These are phyloP conservation scores for Endoconidiophora polonica DNA, from an alignment of 2,329 filamentous ascomycete species.

Conservation along the genomic window DNA sequence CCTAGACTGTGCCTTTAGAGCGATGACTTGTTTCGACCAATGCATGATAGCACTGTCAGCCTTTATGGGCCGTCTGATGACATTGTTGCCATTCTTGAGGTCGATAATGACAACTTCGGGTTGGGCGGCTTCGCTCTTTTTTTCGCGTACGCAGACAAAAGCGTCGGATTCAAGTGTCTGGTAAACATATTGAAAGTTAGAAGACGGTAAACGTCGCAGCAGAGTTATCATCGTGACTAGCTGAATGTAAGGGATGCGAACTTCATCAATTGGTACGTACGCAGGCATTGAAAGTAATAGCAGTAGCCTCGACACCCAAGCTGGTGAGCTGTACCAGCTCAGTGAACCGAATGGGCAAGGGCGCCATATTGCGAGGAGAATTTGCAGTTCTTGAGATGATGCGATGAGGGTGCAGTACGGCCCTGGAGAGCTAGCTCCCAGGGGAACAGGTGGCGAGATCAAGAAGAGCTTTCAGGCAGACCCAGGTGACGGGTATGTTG, in stretches of 20 bases:
- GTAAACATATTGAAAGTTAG: background rate
- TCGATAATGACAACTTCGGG: constrained; percentile 96
- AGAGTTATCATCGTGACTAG: no score
- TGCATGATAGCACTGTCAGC: constrained; percentile 99
- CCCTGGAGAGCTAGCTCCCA: constrained; percentile 12
- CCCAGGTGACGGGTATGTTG: constrained; percentile 1
- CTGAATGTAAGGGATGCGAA: background rate
- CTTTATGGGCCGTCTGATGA: constrained; percentile 89
- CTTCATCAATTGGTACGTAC: constrained; percentile 30
- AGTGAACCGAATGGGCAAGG: constrained; percentile 81
- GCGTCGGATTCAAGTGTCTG: constrained; percentile 96
- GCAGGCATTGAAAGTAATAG: constrained; percentile 66
- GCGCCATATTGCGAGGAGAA: constrained; percentile 31
- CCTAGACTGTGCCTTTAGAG: constrained; percentile 81
- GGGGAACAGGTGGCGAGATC: constrained; percentile 10
- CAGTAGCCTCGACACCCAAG: constrained; percentile 29
- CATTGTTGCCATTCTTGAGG: constrained; percentile 93
- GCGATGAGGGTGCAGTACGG: background rate
- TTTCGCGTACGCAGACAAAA: constrained; percentile 92
- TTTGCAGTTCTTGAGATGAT: background rate
- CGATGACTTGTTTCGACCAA: constrained; percentile 90
- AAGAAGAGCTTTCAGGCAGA: constrained; percentile 10
- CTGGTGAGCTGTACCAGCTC: constrained; percentile 59
- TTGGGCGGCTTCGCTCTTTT: constrained; percentile 66
- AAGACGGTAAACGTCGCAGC: constrained; percentile 11